A percentile compares a stretch with the other conserved stretches of the same genome.
phyloP scores from a whole-genome alignment of 345 rosid genomes.

The Syzygium aqueum region DNA sequence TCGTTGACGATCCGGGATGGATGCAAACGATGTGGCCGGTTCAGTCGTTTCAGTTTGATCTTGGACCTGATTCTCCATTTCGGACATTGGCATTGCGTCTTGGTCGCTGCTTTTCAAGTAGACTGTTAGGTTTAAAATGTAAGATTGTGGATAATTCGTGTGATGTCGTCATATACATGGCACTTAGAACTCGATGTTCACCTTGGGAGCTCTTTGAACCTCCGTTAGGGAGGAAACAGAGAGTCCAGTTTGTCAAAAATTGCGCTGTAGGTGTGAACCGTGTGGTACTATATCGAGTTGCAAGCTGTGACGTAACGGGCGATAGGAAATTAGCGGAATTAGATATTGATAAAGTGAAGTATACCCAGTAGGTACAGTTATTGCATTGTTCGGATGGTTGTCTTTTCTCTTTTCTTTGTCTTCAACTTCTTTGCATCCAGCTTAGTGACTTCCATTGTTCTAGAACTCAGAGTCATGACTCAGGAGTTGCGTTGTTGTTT shows the following conservation, averaged over 20 bases:
- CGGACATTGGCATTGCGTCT: not conserved
- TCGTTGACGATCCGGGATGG: not conserved
- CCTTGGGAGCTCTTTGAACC: not conserved
- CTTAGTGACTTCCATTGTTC: not conserved
- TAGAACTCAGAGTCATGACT: not conserved
- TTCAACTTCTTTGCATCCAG: not conserved
- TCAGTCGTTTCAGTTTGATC: not conserved
- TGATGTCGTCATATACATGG: not conserved
- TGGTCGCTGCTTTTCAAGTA: not conserved
- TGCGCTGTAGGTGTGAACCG: not conserved
- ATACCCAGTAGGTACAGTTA: accelerated
- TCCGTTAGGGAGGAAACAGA: not conserved
- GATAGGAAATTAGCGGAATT: not conserved
- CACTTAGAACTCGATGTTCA: not conserved
- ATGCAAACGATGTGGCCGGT: not conserved
- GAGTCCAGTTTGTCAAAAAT: not conserved
- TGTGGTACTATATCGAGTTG: accelerated
- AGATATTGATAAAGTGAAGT: not conserved
- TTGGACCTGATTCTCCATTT: not conserved
- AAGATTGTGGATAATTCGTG: not conserved
- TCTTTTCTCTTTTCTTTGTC: not conserved
- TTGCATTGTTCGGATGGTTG: not conserved
- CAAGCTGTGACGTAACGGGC: not conserved
- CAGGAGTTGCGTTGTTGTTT: not conserved
- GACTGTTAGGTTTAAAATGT: not conserved